Base-by-base conservation (phyloP, 331 rosid genomes). In the Arachis monticola region DNA sequence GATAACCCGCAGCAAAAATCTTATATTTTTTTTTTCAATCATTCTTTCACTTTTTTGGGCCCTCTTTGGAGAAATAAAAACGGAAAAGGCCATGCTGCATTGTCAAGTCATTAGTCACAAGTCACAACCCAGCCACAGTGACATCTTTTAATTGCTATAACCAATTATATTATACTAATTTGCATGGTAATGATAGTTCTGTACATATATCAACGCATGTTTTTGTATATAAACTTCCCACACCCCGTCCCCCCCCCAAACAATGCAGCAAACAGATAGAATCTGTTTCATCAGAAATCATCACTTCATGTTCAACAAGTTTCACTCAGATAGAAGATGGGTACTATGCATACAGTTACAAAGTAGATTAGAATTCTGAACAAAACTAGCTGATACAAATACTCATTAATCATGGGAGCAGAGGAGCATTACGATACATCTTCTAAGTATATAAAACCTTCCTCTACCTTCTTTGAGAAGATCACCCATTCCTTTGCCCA, bases 381-480 rank as follows among this genome's bases (percentile, higher is more conserved):
- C 67, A 61, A 72, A 60, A 73, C 59, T 72, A 44, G 0, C 0
- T 30, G 47, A 62, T 40, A 53, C 35, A 63, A 64, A 5, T 22
- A 72, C 66, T 78, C 51, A 73, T 40, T 22, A 12, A 66, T 78
- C 85, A 53, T 81, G 74, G 53, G 79, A 78, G 74, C 83, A 85
- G 7, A 85, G 79, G 56, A 85, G 86, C 80, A 85, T 74, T 60
- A 81, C 72, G 41, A 85, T 58, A 85, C 88, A 85, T 80, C 84
- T 85, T 75, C 88, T 81, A 50, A 85, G 70, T 70, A 85, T 85
- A 72, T 85, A 85, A 81, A 85, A 85, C 75, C 88, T 81, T 71
- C 83, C 88, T 79, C 83, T 85, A 50, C 86, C 88, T 81, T 85
- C 88, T 67, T 50, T 85, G 62, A 85, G 85, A 78, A 85, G 69